Evolutionary conservation across 2,329 filamentous ascomycete species (phyloP).

Genomic region (Neonectria faginata): DNA sequence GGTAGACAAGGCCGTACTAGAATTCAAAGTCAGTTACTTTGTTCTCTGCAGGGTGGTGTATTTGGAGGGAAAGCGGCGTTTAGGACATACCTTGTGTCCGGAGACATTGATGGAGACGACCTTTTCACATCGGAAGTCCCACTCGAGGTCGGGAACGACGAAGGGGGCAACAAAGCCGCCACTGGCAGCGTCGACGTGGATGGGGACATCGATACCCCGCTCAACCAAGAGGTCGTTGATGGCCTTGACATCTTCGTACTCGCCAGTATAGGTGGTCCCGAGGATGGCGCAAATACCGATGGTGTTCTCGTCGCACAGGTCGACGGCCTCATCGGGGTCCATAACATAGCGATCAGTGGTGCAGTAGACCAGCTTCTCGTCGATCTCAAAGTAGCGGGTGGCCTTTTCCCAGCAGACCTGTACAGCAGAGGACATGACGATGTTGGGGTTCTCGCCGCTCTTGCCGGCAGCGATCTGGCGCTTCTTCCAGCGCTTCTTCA

Average conservation of each 20-base stretch:
- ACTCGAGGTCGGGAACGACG: slow-evolving; percentile 82
- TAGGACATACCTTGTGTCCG: slow-evolving; percentile 75
- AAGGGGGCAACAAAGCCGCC: slow-evolving; percentile 96
- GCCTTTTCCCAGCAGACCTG: slow-evolving; percentile 99
- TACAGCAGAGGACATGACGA: slow-evolving; percentile 95
- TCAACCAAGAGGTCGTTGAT: slow-evolving; percentile 89
- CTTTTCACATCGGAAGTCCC: slow-evolving; percentile 91
- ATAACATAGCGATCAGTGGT: slow-evolving; percentile 71
- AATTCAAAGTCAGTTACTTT: neutral
- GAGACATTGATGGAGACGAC: slow-evolving; percentile 96
- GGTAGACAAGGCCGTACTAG: slow-evolving; percentile 76
- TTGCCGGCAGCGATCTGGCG: slow-evolving; percentile 86
- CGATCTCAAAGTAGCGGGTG: slow-evolving; percentile 89
- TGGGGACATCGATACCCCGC: slow-evolving; percentile 81
- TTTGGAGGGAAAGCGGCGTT: neutral
- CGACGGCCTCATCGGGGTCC: slow-evolving; percentile 71
- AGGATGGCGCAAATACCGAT: slow-evolving; percentile 95
- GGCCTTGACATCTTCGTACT: slow-evolving; percentile 93
- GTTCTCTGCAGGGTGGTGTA: neutral
- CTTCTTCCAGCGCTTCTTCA: slow-evolving; percentile 96
- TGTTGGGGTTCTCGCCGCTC: slow-evolving; percentile 83
- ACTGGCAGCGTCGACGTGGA: slow-evolving; percentile 93
- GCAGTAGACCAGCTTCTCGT: slow-evolving; percentile 83
- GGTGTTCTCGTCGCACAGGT: slow-evolving; percentile 74
- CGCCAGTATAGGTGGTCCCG: slow-evolving; percentile 93